Evolutionary conservation across 2,329 filamentous ascomycete genomes (phyloP).

Genomic region (Ascochyta rabiei): DNA sequence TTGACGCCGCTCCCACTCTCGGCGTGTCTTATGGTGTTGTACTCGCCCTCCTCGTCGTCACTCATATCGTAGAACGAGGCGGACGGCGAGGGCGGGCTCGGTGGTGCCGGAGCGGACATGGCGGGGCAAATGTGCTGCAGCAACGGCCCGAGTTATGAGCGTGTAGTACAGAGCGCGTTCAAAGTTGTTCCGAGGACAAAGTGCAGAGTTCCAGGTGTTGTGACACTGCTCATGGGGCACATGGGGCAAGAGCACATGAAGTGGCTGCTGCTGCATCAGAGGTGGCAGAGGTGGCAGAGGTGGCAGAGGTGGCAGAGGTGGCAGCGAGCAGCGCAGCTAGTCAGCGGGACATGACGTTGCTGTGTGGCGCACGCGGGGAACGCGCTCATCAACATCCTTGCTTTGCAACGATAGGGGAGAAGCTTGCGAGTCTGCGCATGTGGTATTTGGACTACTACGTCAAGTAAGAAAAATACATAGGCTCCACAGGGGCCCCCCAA

Average conservation of each 20-base stretch:
- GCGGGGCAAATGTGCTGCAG: constrained; percentile 23
- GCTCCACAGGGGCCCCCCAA: background rate
- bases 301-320: no score
- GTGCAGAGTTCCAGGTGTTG: background rate
- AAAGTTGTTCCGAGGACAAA: background rate
- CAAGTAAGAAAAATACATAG: background rate
- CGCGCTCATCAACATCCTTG: constrained; percentile 5
- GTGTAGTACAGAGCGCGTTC: constrained; percentile 1
- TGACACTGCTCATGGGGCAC: constrained; percentile 10
- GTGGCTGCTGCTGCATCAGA: constrained; percentile 12
- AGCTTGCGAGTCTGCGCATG: constrained; percentile 4
- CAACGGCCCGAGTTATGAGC: background rate
- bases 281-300: no score
- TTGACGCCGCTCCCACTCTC: constrained; percentile 84
- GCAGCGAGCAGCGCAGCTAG: constrained; percentile 8
- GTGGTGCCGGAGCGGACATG: constrained; percentile 41
- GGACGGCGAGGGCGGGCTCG: constrained; percentile 69
- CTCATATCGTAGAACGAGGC: constrained; percentile 94
- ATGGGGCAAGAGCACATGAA: constrained; percentile 15
- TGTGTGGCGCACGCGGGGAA: constrained; percentile 16
- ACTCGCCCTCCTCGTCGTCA: constrained; percentile 94
- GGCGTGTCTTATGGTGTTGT: constrained; percentile 88
- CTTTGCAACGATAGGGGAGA: background rate
- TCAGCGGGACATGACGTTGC: constrained; percentile 18
- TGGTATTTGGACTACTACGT: constrained; percentile 1